Evolutionary conservation across 495 filamentous ascomycete genomes (phyloP).

Genomic region (Penicillium riverlandense): DNA sequence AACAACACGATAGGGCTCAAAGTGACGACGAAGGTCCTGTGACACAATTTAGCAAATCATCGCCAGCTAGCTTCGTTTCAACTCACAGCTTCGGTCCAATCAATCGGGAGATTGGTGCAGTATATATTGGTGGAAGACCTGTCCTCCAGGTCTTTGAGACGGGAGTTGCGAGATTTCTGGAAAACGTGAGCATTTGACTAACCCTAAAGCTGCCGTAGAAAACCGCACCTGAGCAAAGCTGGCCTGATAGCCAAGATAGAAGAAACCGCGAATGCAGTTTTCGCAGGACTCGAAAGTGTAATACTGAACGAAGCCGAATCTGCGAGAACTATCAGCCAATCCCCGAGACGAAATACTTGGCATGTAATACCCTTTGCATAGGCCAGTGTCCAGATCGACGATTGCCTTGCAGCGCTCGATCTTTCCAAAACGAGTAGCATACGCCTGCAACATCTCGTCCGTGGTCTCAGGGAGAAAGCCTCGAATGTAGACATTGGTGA

Average conservation of each 20-base stretch:
- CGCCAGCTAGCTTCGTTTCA: not conserved
- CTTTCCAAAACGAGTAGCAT: constrained; percentile 79
- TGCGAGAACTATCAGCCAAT: constrained; percentile 28
- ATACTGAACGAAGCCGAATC: constrained; percentile 96
- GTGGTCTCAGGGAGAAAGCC: constrained; percentile 91
- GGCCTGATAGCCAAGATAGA: constrained; percentile 88
- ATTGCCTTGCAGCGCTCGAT: constrained; percentile 96
- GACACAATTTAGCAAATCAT: constrained; percentile 1
- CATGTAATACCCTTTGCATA: constrained; percentile 80
- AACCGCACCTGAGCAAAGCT: constrained; percentile 59
- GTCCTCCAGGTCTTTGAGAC: constrained; percentile 87
- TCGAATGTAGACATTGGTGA: constrained; percentile 95
- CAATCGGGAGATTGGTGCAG: constrained; percentile 86
- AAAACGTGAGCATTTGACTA: no score
- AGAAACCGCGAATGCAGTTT: constrained; percentile 93
- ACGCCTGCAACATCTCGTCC: constrained; percentile 77
- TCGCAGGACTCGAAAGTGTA: constrained; percentile 81
- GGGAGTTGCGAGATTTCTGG: constrained; percentile 93
- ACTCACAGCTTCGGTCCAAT: constrained; percentile 80
- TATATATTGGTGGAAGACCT: constrained; percentile 89
- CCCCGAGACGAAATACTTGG: not conserved
- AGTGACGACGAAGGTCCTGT: constrained; percentile 42
- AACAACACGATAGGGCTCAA: constrained; percentile 73
- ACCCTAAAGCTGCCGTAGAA: no score
- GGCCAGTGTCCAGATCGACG: constrained; percentile 81